Base-by-base conservation (phyloP, 2,329 filamentous ascomycete species). In the Fonsecaea pugnacius region DNA sequence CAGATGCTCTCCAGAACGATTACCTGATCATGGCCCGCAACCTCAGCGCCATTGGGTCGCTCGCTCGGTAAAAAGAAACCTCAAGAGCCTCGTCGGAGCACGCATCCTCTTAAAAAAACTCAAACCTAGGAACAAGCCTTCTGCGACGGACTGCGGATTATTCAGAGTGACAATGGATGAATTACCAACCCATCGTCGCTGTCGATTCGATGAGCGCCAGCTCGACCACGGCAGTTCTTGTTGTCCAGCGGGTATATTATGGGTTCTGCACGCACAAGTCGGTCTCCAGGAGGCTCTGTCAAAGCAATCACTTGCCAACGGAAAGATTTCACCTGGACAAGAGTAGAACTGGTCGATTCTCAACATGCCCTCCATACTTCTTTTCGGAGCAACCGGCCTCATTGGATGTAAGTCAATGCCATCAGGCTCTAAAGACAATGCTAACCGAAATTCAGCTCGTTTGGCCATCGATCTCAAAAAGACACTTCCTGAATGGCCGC, bases 311-410 rank as follows among this genome's bases (percentile, higher is more conserved):
- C 30, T 43, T 32, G 38, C 55, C 16, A 24, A 50, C 18, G 35
- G 14, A 6, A 38, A 16, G 4, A 30, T n/a, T 21, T 48, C 43
- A 21, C 43, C 35, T 9, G 7, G 9, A 38, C 5, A 33, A 40
- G 10, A 9, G 6, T 38, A 30, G 30, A 27, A 24, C 12, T 12
- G 18, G 2, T 16, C 4, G 9, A 24, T 3, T 30, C 35, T 52
- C 35, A 66, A 12, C 9, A 66, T 66, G 64, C 64, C 60, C 16
- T 66, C 64, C 12, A 43, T 66, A 14, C 60, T 66, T 27, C 60
- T 66, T 30, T 40, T 63, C 18, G 64, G 64, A 18, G 51, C 64
- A 7, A 66, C 60, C 3, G 64, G 64, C 24, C 60, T 66, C 35
- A 56, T 66, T 48, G 64, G 64, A 62, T 57, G 62, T 64, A n/a